Percentiles rank a stretch among this genome's conserved stretches.
Conservation (phyloP, 1,284 basidiomycete genomes). For the Irpex sp. region DNA sequence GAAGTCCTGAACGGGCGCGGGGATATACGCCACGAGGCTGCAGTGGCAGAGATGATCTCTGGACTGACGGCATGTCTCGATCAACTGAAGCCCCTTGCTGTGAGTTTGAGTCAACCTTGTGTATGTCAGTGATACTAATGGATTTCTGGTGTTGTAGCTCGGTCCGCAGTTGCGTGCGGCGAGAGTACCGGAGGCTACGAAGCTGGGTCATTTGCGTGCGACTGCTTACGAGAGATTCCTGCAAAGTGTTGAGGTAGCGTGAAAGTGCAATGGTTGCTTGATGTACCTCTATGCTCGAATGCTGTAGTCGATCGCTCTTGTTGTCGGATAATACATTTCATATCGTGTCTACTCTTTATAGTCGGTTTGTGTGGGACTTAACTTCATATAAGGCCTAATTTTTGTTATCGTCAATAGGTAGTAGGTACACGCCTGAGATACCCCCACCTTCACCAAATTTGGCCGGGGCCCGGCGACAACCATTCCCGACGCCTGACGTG, state of each 20-base stretch:
- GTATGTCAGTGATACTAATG: slow-evolving; percentile 6
- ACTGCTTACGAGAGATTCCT: slow-evolving; percentile 45
- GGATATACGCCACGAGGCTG: slow-evolving; percentile 63
- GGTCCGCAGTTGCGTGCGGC: slow-evolving; percentile 37
- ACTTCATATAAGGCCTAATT: too few species aligned
- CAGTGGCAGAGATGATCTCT: slow-evolving; percentile 71
- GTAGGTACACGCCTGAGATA: too few species aligned
- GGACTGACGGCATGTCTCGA: slow-evolving; percentile 60
- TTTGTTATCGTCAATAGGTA: too few species aligned
- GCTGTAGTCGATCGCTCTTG: too few species aligned
- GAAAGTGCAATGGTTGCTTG: not conserved
- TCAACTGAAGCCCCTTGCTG: slow-evolving; percentile 54
- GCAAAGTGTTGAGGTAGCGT: slow-evolving; percentile 32
- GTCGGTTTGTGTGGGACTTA: too few species aligned
- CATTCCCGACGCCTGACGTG: too few species aligned
- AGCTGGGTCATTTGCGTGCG: slow-evolving; percentile 50
- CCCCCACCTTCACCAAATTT: too few species aligned
- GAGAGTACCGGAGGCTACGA: slow-evolving; percentile 45
- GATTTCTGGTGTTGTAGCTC: slow-evolving; percentile 21
- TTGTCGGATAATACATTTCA: too few species aligned
- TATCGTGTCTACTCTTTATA: too few species aligned
- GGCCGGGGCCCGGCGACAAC: too few species aligned
- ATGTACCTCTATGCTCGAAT: too few species aligned
- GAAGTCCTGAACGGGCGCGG: slow-evolving; percentile 56
- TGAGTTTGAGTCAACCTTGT: slow-evolving; percentile 33